Evolutionary conservation across 495 filamentous ascomycete genomes (phyloP).

Genomic region (Podospora comata): DNA sequence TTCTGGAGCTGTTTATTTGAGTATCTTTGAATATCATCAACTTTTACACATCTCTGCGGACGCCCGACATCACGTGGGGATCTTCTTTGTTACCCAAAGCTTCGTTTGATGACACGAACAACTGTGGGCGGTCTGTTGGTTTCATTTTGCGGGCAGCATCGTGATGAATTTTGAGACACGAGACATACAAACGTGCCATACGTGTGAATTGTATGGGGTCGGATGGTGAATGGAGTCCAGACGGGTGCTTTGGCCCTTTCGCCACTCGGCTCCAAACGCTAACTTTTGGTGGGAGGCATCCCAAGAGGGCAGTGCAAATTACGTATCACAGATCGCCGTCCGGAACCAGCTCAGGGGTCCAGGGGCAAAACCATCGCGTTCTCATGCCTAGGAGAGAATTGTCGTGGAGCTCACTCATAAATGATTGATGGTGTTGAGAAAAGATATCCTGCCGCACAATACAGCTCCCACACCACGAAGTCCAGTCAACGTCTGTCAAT

Average conservation of each 20-base stretch:
- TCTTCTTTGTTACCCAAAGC: neutral
- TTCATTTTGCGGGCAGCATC: neutral
- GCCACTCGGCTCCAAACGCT: neutral
- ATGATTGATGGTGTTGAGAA: too few relatives aligned
- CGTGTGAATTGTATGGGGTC: neutral
- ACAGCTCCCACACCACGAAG: too few relatives aligned
- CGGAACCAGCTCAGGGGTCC: neutral
- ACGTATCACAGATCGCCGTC: neutral
- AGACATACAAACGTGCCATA: neutral
- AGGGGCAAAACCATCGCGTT: neutral
- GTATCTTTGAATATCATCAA: too few relatives aligned
- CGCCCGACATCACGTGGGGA: too few relatives aligned
- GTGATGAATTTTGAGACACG: neutral
- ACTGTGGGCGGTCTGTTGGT: neutral
- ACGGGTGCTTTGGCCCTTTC: neutral
- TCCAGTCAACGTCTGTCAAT: too few relatives aligned
- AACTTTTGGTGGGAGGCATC: neutral
- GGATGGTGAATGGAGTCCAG: neutral
- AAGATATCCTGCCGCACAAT: too few relatives aligned
- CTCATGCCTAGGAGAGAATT: neutral
- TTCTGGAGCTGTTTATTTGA: too few relatives aligned
- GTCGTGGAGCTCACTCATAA: neutral
- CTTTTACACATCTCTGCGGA: too few relatives aligned
- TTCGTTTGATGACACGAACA: neutral
- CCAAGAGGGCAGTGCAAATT: neutral